Conservation (phyloP, 2,329 filamentous ascomycete genomes). For the Penicillium glabrum region DNA sequence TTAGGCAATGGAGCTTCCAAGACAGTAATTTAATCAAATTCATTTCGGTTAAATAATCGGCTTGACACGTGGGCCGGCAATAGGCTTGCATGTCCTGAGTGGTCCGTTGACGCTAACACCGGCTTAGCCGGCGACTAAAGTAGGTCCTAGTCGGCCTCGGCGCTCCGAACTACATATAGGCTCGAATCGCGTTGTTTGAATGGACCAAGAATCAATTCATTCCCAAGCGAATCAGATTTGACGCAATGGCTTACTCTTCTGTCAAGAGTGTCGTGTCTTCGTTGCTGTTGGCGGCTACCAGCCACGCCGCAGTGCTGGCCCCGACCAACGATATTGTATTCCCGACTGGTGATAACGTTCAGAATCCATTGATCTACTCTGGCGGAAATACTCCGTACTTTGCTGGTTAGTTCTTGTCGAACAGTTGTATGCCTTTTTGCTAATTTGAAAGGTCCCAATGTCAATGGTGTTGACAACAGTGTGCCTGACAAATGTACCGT, state of each 20-base stretch:
- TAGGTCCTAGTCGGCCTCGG: background rate
- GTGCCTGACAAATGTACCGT: conserved; percentile 59
- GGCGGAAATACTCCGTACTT: conserved; percentile 58
- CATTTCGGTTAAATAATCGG: conserved; percentile 11
- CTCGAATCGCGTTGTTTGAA: background rate
- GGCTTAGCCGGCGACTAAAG: conserved; percentile 8
- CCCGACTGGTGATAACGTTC: conserved; percentile 1
- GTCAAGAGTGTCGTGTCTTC: conserved; percentile 7
- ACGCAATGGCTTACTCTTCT: conserved; percentile 4
- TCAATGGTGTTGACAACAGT: conserved; percentile 55
- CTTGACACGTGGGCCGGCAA: conserved; percentile 13
- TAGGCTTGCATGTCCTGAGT: conserved; percentile 3
- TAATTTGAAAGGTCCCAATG: conserved; percentile 49
- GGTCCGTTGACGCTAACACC: conserved; percentile 4
- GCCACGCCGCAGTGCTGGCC: conserved; percentile 8
- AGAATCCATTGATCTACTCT: conserved; percentile 48
- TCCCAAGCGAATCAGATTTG: background rate
- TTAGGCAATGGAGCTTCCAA: background rate
- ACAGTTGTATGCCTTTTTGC: background rate
- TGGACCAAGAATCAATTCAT: background rate
- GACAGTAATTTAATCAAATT: background rate
- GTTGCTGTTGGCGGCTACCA: conserved; percentile 6
- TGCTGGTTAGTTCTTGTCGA: conserved; percentile 20
- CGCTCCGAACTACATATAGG: background rate
- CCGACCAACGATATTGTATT: conserved; percentile 15